phyloP scores from a whole-genome alignment of 2,329 filamentous ascomycete species.

The Ceratocystis ficicola region DNA sequence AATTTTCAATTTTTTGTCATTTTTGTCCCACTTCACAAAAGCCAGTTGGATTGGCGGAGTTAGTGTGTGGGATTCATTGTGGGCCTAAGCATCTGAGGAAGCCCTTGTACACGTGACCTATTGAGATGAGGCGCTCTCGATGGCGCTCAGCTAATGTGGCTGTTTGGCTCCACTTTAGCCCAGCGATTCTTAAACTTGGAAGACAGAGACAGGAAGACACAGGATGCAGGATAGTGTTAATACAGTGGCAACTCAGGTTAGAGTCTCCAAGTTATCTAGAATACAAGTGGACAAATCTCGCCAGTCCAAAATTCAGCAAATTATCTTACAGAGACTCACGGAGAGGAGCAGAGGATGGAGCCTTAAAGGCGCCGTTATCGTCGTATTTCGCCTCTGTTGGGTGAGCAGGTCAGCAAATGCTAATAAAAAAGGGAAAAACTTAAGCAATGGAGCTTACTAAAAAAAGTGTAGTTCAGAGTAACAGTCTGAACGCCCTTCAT shows the following conservation, averaged over 20 bases:
- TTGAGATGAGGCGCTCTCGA: not conserved
- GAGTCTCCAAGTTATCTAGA: not conserved
- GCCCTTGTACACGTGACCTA: conserved; percentile 19
- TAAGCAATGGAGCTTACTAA: conserved; percentile 54
- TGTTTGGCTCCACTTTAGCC: not conserved
- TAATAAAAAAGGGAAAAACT: not conserved
- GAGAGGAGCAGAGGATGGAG: conserved; percentile 26
- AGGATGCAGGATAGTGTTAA: not conserved
- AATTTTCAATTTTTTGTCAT: conserved; percentile 3
- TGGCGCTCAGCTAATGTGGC: not conserved
- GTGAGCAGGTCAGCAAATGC: conserved; percentile 29
- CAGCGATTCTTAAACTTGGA: not conserved
- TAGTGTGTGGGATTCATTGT: conserved; percentile 14
- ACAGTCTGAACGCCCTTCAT: conserved; percentile 94
- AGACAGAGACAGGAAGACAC: not conserved
- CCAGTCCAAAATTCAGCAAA: not conserved
- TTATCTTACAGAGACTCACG: conserved; percentile 15
- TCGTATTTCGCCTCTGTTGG: conserved; percentile 36
- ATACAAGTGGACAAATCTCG: not conserved
- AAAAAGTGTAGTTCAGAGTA: conserved; percentile 94
- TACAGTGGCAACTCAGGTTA: not conserved
- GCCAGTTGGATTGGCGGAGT: conserved; percentile 7
- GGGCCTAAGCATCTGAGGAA: not conserved
- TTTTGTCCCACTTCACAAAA: conserved; percentile 11
- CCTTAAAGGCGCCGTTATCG: conserved; percentile 35